Evolutionary conservation across 305 asterid genomes (phyloP).

Genomic region (Rubia peregrina): DNA sequence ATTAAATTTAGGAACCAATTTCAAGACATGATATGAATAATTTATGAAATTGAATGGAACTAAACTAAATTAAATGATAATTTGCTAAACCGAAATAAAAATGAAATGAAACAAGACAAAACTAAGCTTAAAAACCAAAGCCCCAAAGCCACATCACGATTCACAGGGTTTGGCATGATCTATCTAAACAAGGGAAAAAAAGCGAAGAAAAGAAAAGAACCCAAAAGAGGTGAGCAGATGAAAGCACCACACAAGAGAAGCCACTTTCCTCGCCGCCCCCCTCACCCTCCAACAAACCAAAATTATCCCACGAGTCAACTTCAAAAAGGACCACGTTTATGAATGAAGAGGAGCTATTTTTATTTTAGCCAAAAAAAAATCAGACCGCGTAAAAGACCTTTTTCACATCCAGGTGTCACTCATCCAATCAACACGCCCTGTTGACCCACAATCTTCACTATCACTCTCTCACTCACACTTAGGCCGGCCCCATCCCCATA

Average conservation of each 20-base stretch:
- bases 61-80: too few species aligned
- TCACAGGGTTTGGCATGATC: too few species aligned
- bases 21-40: too few species aligned
- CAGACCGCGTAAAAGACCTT: slow-evolving; percentile 10
- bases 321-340: neutral
- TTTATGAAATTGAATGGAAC: too few species aligned
- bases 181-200: too few species aligned
- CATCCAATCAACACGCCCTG: slow-evolving; percentile 19
- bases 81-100: too few species aligned
- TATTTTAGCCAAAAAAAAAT: neutral
- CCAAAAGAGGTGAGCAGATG: neutral
- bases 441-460: slow-evolving; percentile 19
- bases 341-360: neutral
- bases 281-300: neutral
- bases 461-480: slow-evolving; percentile 13
- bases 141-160: too few species aligned
- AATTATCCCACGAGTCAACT: neutral
- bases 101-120: too few species aligned
- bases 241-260: neutral
- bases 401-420: neutral
- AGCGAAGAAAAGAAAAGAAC: neutral
- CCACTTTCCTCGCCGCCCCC: neutral
- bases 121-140: too few species aligned
- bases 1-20: too few species aligned
- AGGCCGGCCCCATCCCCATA: neutral